Evolutionary conservation across 2,329 filamentous ascomycete genomes (phyloP).

Genomic region (Samsoniella hepiali): DNA sequence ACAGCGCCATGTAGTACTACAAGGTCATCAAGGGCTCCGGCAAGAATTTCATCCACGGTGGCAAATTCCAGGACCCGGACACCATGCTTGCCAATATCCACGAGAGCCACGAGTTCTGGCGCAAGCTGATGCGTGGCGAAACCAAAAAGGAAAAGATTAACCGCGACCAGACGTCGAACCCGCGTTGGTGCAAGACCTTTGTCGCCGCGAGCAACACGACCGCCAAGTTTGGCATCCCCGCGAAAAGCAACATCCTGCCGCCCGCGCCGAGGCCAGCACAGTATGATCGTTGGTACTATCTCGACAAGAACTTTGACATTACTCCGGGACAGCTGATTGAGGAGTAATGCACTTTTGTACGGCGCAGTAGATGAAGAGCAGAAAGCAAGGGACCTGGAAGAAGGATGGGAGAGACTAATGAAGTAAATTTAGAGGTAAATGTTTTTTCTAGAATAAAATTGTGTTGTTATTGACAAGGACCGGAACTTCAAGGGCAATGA

Average conservation of each 20-base stretch:
- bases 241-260: conserved; percentile 28
- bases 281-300: conserved; percentile 38
- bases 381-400: too few species aligned
- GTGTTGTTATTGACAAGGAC: too few species aligned
- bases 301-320: conserved; percentile 32
- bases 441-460: too few species aligned
- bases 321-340: conserved; percentile 21
- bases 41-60: conserved; percentile 36
- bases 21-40: conserved; percentile 38
- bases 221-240: conserved; percentile 31
- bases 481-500: too few species aligned
- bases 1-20: conserved; percentile 32
- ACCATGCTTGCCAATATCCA: conserved; percentile 32
- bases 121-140: conserved; percentile 36
- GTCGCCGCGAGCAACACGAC: conserved; percentile 32
- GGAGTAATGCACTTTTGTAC: background rate
- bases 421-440: too few species aligned
- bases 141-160: conserved; percentile 38
- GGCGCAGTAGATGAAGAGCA: too few species aligned
- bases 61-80: conserved; percentile 35
- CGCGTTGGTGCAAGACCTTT: conserved; percentile 32
- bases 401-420: too few species aligned
- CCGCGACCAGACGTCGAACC: conserved; percentile 39
- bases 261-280: conserved; percentile 30
- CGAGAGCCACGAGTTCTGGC: conserved; percentile 39